Evolutionary conservation across 1,284 basidiomycete genomes (phyloP).

Genomic region (Anthracocystis walkeri): DNA sequence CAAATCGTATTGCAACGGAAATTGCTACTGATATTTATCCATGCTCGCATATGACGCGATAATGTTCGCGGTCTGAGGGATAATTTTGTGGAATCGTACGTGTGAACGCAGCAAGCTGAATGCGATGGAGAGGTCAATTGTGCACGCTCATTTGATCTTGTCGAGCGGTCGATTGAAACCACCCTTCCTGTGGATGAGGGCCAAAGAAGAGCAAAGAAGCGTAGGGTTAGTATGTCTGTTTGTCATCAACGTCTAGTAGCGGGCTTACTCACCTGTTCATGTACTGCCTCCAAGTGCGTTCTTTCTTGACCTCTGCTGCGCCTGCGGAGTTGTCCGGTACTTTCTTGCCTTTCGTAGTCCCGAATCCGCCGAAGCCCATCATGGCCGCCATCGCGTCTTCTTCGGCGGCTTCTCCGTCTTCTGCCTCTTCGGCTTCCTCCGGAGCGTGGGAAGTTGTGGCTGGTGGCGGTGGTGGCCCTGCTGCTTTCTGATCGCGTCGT

Average conservation of each 20-base stretch:
- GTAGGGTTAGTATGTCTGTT: not conserved
- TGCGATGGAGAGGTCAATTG: not conserved
- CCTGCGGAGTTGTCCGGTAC: constrained; percentile 75
- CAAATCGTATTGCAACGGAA: constrained; percentile 7
- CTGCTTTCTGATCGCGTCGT: not conserved
- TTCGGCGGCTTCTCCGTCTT: constrained; percentile 17
- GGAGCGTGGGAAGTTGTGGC: not conserved
- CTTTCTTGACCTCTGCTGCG: constrained; percentile 81
- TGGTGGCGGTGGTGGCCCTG: constrained; percentile 1
- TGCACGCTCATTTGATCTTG: constrained; percentile 45
- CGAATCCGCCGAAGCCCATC: constrained; percentile 92
- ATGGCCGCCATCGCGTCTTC: constrained; percentile 80
- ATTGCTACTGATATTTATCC: not conserved
- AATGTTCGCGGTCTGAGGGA: not conserved
- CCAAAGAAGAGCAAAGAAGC: not conserved
- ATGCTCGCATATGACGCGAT: not conserved
- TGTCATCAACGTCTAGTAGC: too few species aligned
- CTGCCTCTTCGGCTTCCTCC: constrained; percentile 7
- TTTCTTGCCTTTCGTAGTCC: constrained; percentile 85
- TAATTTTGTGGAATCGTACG: not conserved
- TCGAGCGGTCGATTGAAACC: constrained; percentile 58
- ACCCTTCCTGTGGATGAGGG: constrained; percentile 33
- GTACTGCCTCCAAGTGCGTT: constrained; percentile 93
- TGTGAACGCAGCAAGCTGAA: not conserved
- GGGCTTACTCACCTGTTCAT: constrained; percentile 81